Evolutionary conservation across 1,139 yeast genomes (phyloP), one percentile per base, ranked within the genome.

Genomic region (Kodamaea plutei): DNA sequence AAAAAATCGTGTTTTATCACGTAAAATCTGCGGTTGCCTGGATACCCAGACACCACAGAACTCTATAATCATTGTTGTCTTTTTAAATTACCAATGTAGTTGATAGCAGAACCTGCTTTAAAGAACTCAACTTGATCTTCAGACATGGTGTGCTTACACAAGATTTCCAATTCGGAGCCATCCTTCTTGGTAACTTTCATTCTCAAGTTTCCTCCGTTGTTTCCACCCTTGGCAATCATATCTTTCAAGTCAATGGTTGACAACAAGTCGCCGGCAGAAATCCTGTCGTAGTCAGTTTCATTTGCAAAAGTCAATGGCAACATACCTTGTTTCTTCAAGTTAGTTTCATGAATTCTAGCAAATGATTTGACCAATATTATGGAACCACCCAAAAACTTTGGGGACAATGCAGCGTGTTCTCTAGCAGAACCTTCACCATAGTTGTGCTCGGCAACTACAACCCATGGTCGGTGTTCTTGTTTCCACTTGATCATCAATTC

Each of bases 361-460:
- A 91, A 91, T 8, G 96, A 88, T 64, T 91, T 91, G 48, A 88
- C 95, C 41, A 91, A 68, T 42, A 91, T 83, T 43, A 88, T 76
- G 34, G 82, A 66, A 38, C 97, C 98, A 40, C 96, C 96, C 33
- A 91, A 70, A 68, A 84, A 91, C 58, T 94, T 74, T 40, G 98
- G 98, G 24, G 93, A 85, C 52, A 91, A 69, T 5, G 98, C 98
- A 33, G 98, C 98, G 54, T 91, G 98, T 58, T 91, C 98, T 72
- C 98, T 84, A 15, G 98, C 96, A 34, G 96, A 87, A 43, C 98
- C 98, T 69, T 91, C 98, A 61, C 98, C 98, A 51, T 89, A 91
- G 64, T 91, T 91, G 56, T 91, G 96, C 56, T 89, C 98, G 31
- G 96, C 98, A 41, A 91, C 83, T 29, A 91, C 96, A 43, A 79